Base-by-base conservation (phyloP, 2,329 filamentous ascomycete species). In the Trichophyton mentagrophytes region DNA sequence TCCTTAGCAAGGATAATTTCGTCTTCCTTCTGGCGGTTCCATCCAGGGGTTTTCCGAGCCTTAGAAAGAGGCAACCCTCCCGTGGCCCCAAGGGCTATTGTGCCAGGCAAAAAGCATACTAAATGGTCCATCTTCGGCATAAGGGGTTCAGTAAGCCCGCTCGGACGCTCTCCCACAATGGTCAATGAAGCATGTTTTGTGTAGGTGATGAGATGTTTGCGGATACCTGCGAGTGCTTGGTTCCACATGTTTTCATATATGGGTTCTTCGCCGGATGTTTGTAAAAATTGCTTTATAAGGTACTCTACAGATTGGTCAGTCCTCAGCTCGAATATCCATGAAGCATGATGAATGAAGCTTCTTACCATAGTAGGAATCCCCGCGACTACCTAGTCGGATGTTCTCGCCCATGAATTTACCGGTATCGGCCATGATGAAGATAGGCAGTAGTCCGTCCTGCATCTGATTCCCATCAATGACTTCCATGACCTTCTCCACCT, bases 111-210 rank as follows among this genome's bases (percentile, higher is more conserved):
- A 79, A 99, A 99, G 76, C 93, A 99, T 42, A 96, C 92, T 3
- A 97, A 80, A 70, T 99, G 93, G 70, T 99, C 93, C 91, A 99
- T 97, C 76, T 99, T 99, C 25, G 91, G 87, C 13, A 83, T 85
- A 22, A 97, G 73, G 0, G 77, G 67, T 3, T 79, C 79, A 27
- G 80, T 70, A 7, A 99, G 75, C 2, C 93, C 93, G 56, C 79
- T 78, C 0, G 89, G 90, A 8, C 89, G 83, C 75, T 99, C 93
- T 40, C 85, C 93, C 15, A 99, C 83, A 59, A 97, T 85, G n/a
- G 92, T 96, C 65, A 95, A 85, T 57, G 87, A 84, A 0, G 85
- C 85, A 1, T 85, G 83, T 63, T 86, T 82, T 1, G 90, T 92
- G 74, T 97, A 97, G 0, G 91, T 91, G 65, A 99, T 79, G 33